Conservation (phyloP, 306 rosid genomes). For the Crotalaria pallida region DNA sequence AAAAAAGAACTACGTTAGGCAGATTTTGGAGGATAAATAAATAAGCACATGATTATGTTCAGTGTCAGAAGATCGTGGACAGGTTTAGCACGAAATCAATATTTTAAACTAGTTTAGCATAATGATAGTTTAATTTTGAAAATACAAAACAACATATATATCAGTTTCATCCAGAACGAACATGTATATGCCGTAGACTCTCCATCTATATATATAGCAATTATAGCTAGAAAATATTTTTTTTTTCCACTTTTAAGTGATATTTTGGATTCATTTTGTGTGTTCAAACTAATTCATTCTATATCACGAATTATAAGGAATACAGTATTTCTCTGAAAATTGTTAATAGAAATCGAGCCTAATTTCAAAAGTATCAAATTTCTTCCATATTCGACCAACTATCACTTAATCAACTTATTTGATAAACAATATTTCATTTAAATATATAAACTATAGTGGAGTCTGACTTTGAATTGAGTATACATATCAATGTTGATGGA, state of each 20-base stretch:
- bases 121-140: background rate
- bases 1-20: background rate
- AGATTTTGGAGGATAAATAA: background rate
- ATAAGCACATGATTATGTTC: conserved; percentile 1
- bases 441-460: background rate
- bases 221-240: background rate
- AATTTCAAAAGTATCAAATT: too few species aligned
- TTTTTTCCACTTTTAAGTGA: too few species aligned
- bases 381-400: too few species aligned
- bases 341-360: too few species aligned
- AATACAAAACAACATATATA: background rate
- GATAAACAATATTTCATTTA: too few species aligned
- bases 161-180: background rate
- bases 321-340: too few species aligned
- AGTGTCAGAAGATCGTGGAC: conserved; percentile 15
- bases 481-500: background rate
- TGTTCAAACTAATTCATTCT: too few species aligned
- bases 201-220: background rate
- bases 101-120: background rate
- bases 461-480: background rate
- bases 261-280: too few species aligned
- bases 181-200: background rate
- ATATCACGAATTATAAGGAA: too few species aligned
- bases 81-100: background rate
- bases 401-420: too few species aligned